Evolutionary conservation across 2,329 filamentous ascomycete genomes (phyloP).

Genomic region (Arthroderma sp.): DNA sequence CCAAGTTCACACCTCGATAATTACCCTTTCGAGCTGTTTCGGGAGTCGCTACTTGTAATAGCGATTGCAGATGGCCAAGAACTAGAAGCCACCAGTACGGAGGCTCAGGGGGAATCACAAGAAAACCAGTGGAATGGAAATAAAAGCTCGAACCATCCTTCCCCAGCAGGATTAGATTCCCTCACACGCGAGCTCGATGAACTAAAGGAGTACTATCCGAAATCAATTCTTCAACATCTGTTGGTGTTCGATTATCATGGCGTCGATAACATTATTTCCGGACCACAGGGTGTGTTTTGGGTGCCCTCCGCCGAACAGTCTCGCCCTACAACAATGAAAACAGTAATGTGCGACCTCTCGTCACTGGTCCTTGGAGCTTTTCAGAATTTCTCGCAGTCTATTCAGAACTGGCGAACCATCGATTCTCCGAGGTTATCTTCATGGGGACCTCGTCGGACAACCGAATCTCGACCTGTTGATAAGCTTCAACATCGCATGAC

Average conservation of each 20-base stretch:
- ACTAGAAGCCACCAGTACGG: conserved; percentile 27
- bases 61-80: conserved; percentile 74
- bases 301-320: conserved; percentile 57
- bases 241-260: conserved; percentile 63
- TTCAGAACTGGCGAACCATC: conserved; percentile 60
- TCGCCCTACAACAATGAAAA: conserved; percentile 67
- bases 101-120: not conserved
- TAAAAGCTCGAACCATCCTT: conserved; percentile 22
- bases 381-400: conserved; percentile 57
- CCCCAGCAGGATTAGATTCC: conserved; percentile 23
- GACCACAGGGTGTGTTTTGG: conserved; percentile 51
- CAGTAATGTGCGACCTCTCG: conserved; percentile 66
- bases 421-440: conserved; percentile 53
- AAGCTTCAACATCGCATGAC: conserved; percentile 61
- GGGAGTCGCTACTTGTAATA: conserved; percentile 70
- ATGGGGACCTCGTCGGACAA: conserved; percentile 38
- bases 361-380: conserved; percentile 62
- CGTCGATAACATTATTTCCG: conserved; percentile 41
- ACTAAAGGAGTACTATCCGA: conserved; percentile 58
- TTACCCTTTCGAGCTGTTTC: conserved; percentile 79
- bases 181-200: conserved; percentile 53
- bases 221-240: conserved; percentile 63
- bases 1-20: conserved; percentile 67
- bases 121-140: conserved; percentile 1
- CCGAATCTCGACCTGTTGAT: conserved; percentile 38